Percentiles rank a stretch among this genome's conserved stretches.
These are phyloP conservation scores for Mycena venus DNA, from an alignment of 768 basidiomycete genomes.

Conservation along the genomic window DNA sequence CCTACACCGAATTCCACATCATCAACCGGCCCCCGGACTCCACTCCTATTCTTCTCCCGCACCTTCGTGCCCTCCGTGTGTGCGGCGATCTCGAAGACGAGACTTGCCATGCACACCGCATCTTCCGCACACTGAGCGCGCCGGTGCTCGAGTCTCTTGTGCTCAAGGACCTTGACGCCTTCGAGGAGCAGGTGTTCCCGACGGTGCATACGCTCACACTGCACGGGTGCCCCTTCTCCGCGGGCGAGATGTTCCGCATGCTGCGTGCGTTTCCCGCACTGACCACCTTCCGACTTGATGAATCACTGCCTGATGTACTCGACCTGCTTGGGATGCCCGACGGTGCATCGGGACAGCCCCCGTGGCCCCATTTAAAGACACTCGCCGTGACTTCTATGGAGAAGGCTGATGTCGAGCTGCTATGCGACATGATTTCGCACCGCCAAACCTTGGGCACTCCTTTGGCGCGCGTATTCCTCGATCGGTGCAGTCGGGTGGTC, in stretches of 20 bases:
- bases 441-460: constrained; percentile 38
- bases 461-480: constrained; percentile 45
- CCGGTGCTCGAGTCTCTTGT: constrained; percentile 52
- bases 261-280: constrained; percentile 52
- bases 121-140: constrained; percentile 52
- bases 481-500: constrained; percentile 52
- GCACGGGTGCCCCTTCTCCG: constrained; percentile 49
- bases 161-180: constrained; percentile 50
- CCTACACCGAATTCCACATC: constrained; percentile 53
- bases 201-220: constrained; percentile 51
- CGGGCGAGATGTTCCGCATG: constrained; percentile 46
- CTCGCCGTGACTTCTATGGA: constrained; percentile 51
- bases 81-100: constrained; percentile 44
- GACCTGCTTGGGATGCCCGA: constrained; percentile 42
- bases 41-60: constrained; percentile 48
- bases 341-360: constrained; percentile 24
- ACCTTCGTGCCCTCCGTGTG: constrained; percentile 56
- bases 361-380: constrained; percentile 52
- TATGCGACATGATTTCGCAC: constrained; percentile 47
- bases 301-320: constrained; percentile 47
- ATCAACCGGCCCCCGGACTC: constrained; percentile 17
- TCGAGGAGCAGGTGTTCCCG: constrained; percentile 49
- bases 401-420: constrained; percentile 43
- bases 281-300: constrained; percentile 49
- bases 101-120: constrained; percentile 37